Conservation (phyloP, 2,329 filamentous ascomycete species). For the Colletotrichum trifolii region DNA sequence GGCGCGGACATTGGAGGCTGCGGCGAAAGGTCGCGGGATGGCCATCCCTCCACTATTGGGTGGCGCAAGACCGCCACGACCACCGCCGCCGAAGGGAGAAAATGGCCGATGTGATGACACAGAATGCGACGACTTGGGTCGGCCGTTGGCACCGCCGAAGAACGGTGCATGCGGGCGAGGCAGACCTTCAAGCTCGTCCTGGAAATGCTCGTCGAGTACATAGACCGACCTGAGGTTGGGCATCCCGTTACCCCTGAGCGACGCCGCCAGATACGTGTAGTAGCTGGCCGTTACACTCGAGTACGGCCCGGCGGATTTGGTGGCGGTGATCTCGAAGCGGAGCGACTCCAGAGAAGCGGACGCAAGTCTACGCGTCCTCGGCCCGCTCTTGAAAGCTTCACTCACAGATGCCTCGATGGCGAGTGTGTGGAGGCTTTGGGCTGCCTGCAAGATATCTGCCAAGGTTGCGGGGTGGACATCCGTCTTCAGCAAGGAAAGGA, state of each 20-base stretch:
- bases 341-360: constrained; percentile 78
- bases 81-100: constrained; percentile 9
- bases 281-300: constrained; percentile 70
- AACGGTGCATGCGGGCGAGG: constrained; percentile 68
- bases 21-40: constrained; percentile 40
- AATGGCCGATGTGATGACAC: constrained; percentile 32
- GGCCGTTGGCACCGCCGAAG: constrained; percentile 49
- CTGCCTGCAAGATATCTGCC: constrained; percentile 69
- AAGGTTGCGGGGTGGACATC: constrained; percentile 73
- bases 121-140: constrained; percentile 48
- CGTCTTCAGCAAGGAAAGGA: constrained; percentile 77
- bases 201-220: constrained; percentile 85
- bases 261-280: constrained; percentile 88
- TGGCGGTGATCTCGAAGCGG: constrained; percentile 83
- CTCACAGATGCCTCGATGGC: constrained; percentile 64
- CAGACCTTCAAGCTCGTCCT: constrained; percentile 78
- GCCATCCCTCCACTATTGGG: constrained; percentile 40
- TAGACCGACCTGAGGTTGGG: constrained; percentile 82
- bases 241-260: constrained; percentile 79
- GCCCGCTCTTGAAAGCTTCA: constrained; percentile 60
- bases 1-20: constrained; percentile 41
- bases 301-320: constrained; percentile 67
- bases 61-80: constrained; percentile 39
- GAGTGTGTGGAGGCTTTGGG: constrained; percentile 67
- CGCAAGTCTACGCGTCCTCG: constrained; percentile 67